A percentile compares a stretch with the other conserved stretches of the same genome.
These are phyloP conservation scores for Cyclanthera cordifolia DNA, from an alignment of 306 rosid genomes.

Conservation along the genomic window DNA sequence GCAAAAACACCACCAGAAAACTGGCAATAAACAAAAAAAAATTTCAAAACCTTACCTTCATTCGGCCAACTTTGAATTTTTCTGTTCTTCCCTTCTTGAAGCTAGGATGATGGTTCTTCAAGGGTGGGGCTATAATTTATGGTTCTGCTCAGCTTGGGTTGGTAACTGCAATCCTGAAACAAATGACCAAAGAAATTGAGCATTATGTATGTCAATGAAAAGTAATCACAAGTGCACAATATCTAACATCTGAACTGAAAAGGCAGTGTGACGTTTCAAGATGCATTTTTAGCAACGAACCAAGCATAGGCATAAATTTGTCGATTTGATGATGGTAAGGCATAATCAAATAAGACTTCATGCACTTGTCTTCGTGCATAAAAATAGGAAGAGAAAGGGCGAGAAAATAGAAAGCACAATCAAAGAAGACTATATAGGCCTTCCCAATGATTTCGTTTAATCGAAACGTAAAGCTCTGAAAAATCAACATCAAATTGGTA, in stretches of 20 bases:
- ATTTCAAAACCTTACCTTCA: neutral
- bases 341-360: neutral
- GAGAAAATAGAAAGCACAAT: too few relatives aligned
- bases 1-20: neutral
- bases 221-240: neutral
- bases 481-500: neutral
- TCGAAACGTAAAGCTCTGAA: too few relatives aligned
- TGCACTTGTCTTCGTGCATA: neutral
- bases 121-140: neutral
- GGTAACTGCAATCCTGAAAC: slow-evolving; percentile 8
- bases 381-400: neutral
- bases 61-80: neutral
- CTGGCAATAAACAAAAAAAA: slow-evolving; percentile 13
- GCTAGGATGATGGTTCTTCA: slow-evolving; percentile 9
- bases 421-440: too few relatives aligned
- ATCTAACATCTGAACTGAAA: neutral
- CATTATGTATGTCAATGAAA: neutral
- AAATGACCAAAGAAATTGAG: neutral
- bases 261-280: too few relatives aligned
- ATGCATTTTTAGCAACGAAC: too few relatives aligned
- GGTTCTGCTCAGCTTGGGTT: neutral
- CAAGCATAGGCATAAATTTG: too few relatives aligned
- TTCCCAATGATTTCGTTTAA: too few relatives aligned
- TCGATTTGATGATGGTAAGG: neutral
- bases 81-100: neutral